Conservation (phyloP, 768 basidiomycete species). For the Boletales sp. region DNA sequence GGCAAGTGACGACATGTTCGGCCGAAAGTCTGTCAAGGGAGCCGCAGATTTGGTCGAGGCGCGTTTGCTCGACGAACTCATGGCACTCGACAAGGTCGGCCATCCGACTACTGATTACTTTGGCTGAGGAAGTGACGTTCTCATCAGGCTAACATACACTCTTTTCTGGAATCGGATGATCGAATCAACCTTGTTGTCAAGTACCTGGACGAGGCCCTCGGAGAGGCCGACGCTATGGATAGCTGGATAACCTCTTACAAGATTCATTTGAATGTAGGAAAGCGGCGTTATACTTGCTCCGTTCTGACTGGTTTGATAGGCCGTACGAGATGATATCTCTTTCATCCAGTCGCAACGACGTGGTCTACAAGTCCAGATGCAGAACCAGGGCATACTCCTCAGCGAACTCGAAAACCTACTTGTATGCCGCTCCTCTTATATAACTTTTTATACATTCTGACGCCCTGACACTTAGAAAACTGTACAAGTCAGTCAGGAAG, state of each 20-base stretch:
- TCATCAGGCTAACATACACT: conserved; percentile 85
- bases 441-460: not conserved
- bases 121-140: not conserved
- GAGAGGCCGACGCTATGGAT: conserved; percentile 89
- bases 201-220: conserved; percentile 83
- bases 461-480: conserved; percentile 60
- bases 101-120: not conserved
- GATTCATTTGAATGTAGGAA: conserved; percentile 87
- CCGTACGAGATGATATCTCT: conserved; percentile 90
- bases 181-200: conserved; percentile 82
- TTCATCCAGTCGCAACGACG: conserved; percentile 96
- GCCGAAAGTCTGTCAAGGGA: conserved; percentile 59
- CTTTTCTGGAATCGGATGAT: conserved; percentile 95
- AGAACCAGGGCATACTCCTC: conserved; percentile 86
- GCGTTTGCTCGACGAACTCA: conserved; percentile 81
- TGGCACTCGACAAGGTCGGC: conserved; percentile 87
- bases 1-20: conserved; percentile 78
- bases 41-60: conserved; percentile 92
- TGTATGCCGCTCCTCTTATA: conserved; percentile 38
- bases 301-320: conserved; percentile 44
- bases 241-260: conserved; percentile 89
- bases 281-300: not conserved
- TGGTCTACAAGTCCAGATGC: conserved; percentile 95
- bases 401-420: conserved; percentile 85
- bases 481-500: conserved; percentile 83